These are phyloP conservation scores for Mycena vulgaris DNA, from an alignment of 768 basidiomycete genomes.

Conservation along the genomic window DNA sequence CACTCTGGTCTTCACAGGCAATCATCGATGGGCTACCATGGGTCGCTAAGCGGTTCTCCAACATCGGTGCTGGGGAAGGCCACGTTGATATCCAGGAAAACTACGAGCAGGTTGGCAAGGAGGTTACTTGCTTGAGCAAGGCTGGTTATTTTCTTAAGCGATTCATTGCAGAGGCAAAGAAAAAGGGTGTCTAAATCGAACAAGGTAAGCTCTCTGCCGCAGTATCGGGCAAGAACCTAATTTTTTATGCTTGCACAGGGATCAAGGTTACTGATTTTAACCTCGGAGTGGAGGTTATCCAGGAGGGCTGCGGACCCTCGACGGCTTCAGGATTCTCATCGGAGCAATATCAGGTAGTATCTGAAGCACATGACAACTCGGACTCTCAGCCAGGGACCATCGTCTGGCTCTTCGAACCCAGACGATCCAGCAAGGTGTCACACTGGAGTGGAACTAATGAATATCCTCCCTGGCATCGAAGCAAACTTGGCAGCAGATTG, in stretches of 20 bases:
- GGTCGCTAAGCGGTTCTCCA: slow-evolving; percentile 7
- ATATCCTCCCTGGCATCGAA: slow-evolving; percentile 18
- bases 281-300: neutral
- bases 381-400: neutral
- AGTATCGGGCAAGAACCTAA: neutral
- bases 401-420: neutral
- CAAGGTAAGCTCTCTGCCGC: neutral
- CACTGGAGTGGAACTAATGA: slow-evolving; percentile 28
- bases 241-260: neutral
- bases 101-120: neutral
- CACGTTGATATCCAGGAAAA: slow-evolving; percentile 1
- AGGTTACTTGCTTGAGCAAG: slow-evolving; percentile 7
- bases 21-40: too few species aligned
- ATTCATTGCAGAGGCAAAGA: slow-evolving; percentile 10
- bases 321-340: neutral
- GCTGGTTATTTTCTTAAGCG: slow-evolving; percentile 1
- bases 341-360: neutral
- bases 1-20: too few species aligned
- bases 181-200: neutral
- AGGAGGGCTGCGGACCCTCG: neutral
- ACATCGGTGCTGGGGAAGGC: slow-evolving; percentile 1
- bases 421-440: slow-evolving; percentile 9
- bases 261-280: neutral
- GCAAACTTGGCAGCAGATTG: slow-evolving; percentile 15
- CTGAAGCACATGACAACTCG: neutral